Evolutionary conservation across 2,329 filamentous ascomycete species (phyloP).

Genomic region (Aaosphaeria arxii): DNA sequence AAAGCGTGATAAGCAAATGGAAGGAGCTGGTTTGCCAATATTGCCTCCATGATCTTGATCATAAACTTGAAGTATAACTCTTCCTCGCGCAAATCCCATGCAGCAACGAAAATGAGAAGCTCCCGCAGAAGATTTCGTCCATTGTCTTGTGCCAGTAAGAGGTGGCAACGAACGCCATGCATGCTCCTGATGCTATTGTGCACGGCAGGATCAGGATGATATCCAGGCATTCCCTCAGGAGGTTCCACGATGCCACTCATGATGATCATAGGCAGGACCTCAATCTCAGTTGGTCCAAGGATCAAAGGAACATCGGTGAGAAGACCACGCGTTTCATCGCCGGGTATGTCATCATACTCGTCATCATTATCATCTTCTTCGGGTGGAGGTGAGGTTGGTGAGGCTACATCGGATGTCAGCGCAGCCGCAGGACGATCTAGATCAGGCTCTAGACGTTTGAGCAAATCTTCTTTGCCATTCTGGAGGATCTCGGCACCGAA

Average conservation of each 20-base stretch:
- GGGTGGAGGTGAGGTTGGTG: conserved; percentile 37
- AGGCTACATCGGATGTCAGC: conserved; percentile 38
- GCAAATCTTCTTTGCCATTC: conserved; percentile 49
- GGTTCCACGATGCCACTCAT: conserved; percentile 90
- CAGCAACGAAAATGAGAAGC: conserved; percentile 91
- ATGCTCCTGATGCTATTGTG: conserved; percentile 66
- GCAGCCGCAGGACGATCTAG: conserved; percentile 36
- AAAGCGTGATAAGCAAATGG: conserved; percentile 92
- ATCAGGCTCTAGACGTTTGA: conserved; percentile 49
- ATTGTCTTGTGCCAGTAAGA: conserved; percentile 84
- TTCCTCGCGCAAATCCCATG: conserved; percentile 92
- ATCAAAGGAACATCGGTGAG: conserved; percentile 94
- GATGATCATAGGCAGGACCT: conserved; percentile 94
- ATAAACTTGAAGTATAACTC: conserved; percentile 96
- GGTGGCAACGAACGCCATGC: conserved; percentile 85
- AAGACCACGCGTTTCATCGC: conserved; percentile 74
- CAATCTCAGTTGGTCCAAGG: conserved; percentile 89
- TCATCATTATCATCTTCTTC: conserved; percentile 70
- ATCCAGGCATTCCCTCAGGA: conserved; percentile 64
- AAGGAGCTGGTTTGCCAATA: conserved; percentile 83
- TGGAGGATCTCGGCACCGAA: conserved; percentile 49
- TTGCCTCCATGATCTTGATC: conserved; percentile 90
- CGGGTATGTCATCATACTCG: conserved; percentile 69
- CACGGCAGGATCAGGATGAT: conserved; percentile 46
- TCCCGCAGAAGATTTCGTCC: conserved; percentile 87